Evolutionary conservation across 108 stramenopile genomes (phyloP).

Genomic region (Schizochytrium sp.): DNA sequence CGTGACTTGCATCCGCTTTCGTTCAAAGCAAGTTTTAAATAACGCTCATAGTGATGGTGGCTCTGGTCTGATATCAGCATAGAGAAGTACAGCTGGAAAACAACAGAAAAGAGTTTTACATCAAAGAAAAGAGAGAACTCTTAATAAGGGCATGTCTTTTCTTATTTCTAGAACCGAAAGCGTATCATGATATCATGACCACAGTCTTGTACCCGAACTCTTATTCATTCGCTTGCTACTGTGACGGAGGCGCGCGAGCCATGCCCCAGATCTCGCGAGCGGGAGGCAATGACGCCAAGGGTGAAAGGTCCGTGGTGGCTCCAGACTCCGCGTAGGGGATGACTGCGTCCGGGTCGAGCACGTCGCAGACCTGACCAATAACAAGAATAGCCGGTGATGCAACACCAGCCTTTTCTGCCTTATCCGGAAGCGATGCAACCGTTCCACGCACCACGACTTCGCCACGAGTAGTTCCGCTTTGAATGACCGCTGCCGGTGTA

Average conservation of each 20-base stretch:
- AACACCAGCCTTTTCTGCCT: background rate
- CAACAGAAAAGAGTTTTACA: no score
- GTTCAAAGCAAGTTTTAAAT: no score
- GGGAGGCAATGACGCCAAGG: background rate
- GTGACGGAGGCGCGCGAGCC: background rate
- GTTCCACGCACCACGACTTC: conserved; percentile 3
- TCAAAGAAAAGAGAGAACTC: no score
- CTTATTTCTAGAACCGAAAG: no score
- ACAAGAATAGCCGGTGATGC: background rate
- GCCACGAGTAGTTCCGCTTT: background rate
- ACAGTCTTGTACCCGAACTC: background rate
- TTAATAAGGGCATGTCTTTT: no score
- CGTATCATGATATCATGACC: no score
- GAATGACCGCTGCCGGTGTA: conserved; percentile 19
- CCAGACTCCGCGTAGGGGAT: background rate
- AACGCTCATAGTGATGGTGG: no score
- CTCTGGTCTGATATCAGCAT: no score
- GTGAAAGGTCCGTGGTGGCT: background rate
- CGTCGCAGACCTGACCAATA: conserved; percentile 38
- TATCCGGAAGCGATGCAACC: background rate
- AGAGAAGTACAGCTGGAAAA: no score
- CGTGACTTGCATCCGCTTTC: no score
- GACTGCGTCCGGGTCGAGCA: background rate
- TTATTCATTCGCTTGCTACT: background rate
- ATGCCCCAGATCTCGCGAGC: background rate